Percentiles rank a stretch among this genome's conserved stretches.
Evolutionary conservation across 2,329 filamentous ascomycete species (phyloP).

Genomic region (Corniculantispora saksenae): DNA sequence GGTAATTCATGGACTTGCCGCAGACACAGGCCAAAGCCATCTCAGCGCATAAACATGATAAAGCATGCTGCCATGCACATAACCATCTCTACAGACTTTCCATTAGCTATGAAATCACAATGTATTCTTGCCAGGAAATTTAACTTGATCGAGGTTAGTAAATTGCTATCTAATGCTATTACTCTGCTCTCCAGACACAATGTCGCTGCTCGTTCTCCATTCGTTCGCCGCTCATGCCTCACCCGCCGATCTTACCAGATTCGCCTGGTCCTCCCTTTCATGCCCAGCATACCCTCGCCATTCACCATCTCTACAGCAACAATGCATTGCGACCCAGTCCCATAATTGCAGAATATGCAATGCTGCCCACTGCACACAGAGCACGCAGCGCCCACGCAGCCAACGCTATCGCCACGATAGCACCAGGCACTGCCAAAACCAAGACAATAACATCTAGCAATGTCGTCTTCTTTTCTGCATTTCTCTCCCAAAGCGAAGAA

Average conservation of each 20-base stretch:
- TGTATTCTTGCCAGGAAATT: background rate
- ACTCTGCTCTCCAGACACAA: background rate
- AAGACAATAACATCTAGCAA: slow-evolving; percentile 25
- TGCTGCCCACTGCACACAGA: slow-evolving; percentile 23
- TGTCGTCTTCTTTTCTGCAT: slow-evolving; percentile 26
- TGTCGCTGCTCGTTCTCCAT: background rate
- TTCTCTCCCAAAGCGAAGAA: slow-evolving; percentile 37
- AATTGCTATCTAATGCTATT: slow-evolving; percentile 11
- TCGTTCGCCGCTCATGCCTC: background rate
- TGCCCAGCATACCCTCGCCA: background rate
- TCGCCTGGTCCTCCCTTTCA: background rate
- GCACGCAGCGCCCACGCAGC: slow-evolving; percentile 32
- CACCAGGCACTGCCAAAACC: slow-evolving; percentile 30
- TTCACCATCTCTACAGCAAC: slow-evolving; percentile 22
- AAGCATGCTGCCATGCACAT: no score
- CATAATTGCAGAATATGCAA: slow-evolving; percentile 22
- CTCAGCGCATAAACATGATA: no score
- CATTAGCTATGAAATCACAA: no score
- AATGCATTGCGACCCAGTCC: slow-evolving; percentile 22
- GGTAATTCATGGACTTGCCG: no score
- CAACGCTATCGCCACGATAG: slow-evolving; percentile 26
- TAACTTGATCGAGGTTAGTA: slow-evolving; percentile 1
- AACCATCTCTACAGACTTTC: no score
- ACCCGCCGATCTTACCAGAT: background rate
- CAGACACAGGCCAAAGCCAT: no score